A percentile compares a stretch with the other conserved stretches of the same genome.
These are phyloP conservation scores for Leishmania amazonensis DNA, from an alignment of 208 protist genomes.

Conservation along the genomic window DNA sequence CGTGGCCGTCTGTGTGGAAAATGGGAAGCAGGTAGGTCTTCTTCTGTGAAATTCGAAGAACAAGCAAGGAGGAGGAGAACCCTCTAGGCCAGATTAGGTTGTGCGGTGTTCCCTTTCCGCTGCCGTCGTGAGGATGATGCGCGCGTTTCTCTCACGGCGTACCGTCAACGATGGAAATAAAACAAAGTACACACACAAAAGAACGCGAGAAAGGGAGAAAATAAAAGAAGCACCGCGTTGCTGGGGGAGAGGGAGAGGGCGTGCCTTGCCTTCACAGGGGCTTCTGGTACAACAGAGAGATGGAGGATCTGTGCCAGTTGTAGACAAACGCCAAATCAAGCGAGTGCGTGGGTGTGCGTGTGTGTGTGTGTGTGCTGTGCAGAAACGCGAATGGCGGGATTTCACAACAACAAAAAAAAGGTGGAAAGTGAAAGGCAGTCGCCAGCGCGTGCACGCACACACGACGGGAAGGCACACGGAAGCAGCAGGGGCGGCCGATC, in stretches of 20 bases:
- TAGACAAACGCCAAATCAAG: not conserved
- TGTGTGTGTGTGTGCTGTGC: not conserved
- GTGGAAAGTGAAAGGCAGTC: not conserved
- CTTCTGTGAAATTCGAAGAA: not conserved
- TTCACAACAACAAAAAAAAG: not conserved
- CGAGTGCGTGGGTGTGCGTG: not conserved
- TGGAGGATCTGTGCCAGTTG: not conserved
- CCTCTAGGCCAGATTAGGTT: not conserved
- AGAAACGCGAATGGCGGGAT: constrained; percentile 1
- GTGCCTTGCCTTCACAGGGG: not conserved
- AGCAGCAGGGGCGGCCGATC: not conserved
- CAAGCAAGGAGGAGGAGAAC: not conserved
- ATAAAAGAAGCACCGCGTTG: not conserved
- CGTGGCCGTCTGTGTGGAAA: not conserved
- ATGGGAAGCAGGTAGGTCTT: no score
- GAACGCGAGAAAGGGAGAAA: not conserved
- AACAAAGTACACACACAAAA: not conserved
- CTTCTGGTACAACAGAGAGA: not conserved
- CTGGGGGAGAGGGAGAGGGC: not conserved
- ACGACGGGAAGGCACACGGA: not conserved
- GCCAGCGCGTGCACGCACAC: not conserved
- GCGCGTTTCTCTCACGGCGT: not conserved
- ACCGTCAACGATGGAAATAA: not conserved
- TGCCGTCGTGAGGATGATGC: not conserved
- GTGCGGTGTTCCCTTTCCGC: not conserved